A percentile compares a stretch with the other conserved stretches of the same genome.
Evolutionary conservation across 352 stramenopile species (phyloP).

Genomic region (Phytophthora pinifolia): DNA sequence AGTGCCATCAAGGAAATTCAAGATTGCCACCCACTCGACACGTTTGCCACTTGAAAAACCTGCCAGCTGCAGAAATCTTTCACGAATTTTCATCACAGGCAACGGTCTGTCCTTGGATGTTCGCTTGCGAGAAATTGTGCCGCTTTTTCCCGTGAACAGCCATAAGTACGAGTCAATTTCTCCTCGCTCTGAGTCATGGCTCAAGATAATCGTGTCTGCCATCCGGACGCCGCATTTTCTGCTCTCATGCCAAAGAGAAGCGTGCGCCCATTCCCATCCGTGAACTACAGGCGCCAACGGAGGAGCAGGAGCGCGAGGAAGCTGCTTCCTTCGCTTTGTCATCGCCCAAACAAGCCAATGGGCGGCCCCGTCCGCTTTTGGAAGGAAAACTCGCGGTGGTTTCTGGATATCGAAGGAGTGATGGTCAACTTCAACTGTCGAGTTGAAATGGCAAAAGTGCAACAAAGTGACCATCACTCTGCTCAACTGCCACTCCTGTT

Average conservation of each 20-base stretch:
- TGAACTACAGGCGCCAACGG: not conserved
- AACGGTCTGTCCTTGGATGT: constrained; percentile 19
- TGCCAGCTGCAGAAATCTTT: constrained; percentile 47
- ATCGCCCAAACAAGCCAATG: constrained; percentile 16
- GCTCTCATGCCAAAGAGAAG: constrained; percentile 28
- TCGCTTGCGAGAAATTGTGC: constrained; percentile 46
- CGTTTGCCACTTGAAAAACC: constrained; percentile 16
- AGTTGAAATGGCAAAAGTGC: constrained; percentile 1
- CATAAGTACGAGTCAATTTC: constrained; percentile 28
- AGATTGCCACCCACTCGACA: constrained; percentile 14
- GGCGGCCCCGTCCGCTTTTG: constrained; percentile 23
- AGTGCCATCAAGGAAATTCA: constrained; percentile 24
- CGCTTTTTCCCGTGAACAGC: constrained; percentile 59
- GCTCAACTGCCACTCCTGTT: not conserved
- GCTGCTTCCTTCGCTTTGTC: constrained; percentile 29
- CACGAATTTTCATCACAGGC: constrained; percentile 35
- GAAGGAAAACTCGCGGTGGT: constrained; percentile 7
- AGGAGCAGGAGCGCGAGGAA: constrained; percentile 1
- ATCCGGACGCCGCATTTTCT: constrained; percentile 38
- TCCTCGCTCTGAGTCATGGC: constrained; percentile 8
- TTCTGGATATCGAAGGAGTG: constrained; percentile 3
- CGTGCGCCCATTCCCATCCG: constrained; percentile 44
- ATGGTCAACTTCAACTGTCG: not conserved
- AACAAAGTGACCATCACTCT: constrained; percentile 27
- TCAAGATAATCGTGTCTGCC: constrained; percentile 42